phyloP scores from a whole-genome alignment of 2,329 filamentous ascomycete species.

The Diaporthe capsici region DNA sequence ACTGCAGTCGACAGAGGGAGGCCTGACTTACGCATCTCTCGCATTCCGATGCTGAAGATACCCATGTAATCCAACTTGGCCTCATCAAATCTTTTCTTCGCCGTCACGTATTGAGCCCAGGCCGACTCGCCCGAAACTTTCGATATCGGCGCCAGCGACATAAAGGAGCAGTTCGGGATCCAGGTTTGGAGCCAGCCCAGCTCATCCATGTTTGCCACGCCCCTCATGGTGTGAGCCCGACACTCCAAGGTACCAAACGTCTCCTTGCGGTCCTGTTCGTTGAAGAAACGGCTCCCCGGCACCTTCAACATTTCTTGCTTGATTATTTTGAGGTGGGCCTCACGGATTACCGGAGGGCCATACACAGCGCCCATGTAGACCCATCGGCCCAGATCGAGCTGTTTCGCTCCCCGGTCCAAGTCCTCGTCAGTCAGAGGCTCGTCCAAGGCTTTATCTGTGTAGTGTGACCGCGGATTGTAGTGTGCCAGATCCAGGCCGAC shows the following conservation, averaged over 20 bases:
- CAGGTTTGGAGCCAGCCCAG: conserved; percentile 52
- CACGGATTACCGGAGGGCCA: conserved; percentile 47
- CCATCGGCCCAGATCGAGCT: conserved; percentile 59
- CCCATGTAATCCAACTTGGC: conserved; percentile 51
- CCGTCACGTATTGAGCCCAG: conserved; percentile 50
- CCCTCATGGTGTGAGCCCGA: conserved; percentile 46
- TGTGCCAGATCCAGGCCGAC: conserved; percentile 58
- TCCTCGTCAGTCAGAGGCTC: conserved; percentile 55
- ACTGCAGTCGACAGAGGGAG: not conserved
- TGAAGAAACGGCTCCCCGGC: conserved; percentile 51
- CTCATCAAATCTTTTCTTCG: conserved; percentile 46
- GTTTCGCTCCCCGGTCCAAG: conserved; percentile 55
- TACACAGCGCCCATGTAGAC: conserved; percentile 62
- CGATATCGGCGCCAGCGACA: conserved; percentile 55
- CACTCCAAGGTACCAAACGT: conserved; percentile 23
- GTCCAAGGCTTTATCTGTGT: conserved; percentile 42
- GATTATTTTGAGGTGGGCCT: conserved; percentile 49
- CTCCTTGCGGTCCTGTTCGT: conserved; percentile 52
- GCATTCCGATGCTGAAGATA: conserved; percentile 50
- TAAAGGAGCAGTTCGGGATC: conserved; percentile 55
- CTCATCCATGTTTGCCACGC: conserved; percentile 57
- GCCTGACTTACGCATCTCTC: conserved; percentile 56
- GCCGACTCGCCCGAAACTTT: conserved; percentile 54
- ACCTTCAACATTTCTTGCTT: conserved; percentile 53
- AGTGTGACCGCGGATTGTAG: conserved; percentile 48